Percentiles rank a stretch among this genome's conserved stretches.
phyloP scores from a whole-genome alignment of 2,329 filamentous ascomycete species.

The Leptosphaerulina australis region DNA sequence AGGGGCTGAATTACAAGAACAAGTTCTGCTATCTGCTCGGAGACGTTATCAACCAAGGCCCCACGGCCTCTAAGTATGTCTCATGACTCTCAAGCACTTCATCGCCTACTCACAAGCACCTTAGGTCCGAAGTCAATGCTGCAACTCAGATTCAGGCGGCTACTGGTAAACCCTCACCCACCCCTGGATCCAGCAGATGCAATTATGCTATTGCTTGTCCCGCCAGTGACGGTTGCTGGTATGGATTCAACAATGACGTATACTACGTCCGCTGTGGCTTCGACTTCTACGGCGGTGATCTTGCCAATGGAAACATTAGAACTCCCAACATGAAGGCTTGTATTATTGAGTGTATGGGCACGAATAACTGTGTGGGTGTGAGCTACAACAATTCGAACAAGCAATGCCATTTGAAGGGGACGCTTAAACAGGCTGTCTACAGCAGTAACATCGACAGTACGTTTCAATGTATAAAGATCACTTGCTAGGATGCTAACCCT shows the following conservation, averaged over 20 bases:
- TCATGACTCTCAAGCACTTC: background rate
- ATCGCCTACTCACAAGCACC: background rate
- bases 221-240: slow-evolving; percentile 14
- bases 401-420: background rate
- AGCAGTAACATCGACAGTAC: background rate
- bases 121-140: background rate
- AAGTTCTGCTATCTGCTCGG: slow-evolving; percentile 24
- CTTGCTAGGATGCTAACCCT: no score
- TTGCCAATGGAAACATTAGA: background rate
- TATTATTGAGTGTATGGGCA: slow-evolving; percentile 3
- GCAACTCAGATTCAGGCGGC: slow-evolving; percentile 1
- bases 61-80: background rate
- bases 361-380: slow-evolving; percentile 1
- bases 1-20: slow-evolving; percentile 17
- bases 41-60: slow-evolving; percentile 1
- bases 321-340: slow-evolving; percentile 4
- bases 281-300: slow-evolving; percentile 20
- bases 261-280: slow-evolving; percentile 15
- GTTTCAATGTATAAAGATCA: background rate
- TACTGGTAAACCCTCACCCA: background rate
- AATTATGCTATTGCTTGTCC: slow-evolving; percentile 8
- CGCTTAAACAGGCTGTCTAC: background rate
- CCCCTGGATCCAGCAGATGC: slow-evolving; percentile 5
- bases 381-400: background rate
- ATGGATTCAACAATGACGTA: background rate